phyloP scores from a whole-genome alignment of 129 eudicot genomes.

The Artemisia tridentata region DNA sequence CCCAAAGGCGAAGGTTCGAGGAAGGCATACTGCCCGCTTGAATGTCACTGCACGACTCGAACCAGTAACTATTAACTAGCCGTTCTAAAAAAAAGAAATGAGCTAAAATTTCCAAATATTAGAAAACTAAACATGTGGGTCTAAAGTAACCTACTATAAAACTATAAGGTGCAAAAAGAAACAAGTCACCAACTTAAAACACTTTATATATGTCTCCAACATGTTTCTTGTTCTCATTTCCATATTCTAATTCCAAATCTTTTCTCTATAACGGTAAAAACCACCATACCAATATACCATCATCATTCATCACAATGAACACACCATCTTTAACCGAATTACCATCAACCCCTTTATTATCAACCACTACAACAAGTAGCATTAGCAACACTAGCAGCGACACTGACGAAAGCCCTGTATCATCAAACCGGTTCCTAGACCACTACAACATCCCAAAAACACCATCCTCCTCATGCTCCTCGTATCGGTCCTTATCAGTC shows the following conservation, averaged over 20 bases:
- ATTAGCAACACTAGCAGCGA: constrained; percentile 32
- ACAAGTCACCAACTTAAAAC: constrained; percentile 16
- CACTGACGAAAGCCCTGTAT: constrained; percentile 46
- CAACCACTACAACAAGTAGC: constrained; percentile 28
- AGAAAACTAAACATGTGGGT: not conserved
- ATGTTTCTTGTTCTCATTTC: constrained; percentile 21
- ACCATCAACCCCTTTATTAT: constrained; percentile 43
- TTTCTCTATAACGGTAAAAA: constrained; percentile 15
- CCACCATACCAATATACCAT: not conserved
- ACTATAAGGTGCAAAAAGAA: constrained; percentile 4
- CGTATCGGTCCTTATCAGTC: constrained; percentile 60
- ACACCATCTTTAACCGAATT: constrained; percentile 14
- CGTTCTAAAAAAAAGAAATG: no score
- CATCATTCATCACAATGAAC: constrained; percentile 14
- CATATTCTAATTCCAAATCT: constrained; percentile 14
- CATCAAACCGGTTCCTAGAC: constrained; percentile 32
- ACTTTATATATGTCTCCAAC: constrained; percentile 19
- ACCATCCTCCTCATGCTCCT: constrained; percentile 37
- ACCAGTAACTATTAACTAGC: no score
- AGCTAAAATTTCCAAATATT: not conserved
- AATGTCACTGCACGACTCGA: no score
- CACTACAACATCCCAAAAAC: constrained; percentile 29
- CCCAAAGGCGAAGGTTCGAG: no score
- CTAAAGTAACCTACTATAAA: not conserved
- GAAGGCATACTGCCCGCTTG: no score